Base-by-base conservation (phyloP, 2,329 filamentous ascomycete genomes). In the Exophiala spinifera region DNA sequence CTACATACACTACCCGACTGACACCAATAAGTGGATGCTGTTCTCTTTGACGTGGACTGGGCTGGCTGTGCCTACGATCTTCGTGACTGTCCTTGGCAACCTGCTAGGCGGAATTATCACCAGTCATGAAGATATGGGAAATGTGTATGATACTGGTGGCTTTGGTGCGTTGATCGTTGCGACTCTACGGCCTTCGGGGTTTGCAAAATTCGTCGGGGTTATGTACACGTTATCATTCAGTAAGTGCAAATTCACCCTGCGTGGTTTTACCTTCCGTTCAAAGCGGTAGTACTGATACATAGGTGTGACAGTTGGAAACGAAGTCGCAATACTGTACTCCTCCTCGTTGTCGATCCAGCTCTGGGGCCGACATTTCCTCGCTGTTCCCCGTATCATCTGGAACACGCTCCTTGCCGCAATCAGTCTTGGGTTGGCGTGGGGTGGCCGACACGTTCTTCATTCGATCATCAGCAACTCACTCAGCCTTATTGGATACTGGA, bases 1-100 rank as follows among this genome's bases (percentile, higher is more conserved):
- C 34, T 65, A 66, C 40, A 57, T 65, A 11, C 61, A 66, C 28
- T 66, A 65, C 33, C 64, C 64, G 10, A 47, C 55, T 45, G 56
- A 63, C 28, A 60, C 55, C 11, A 58, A 48, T 8, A 58, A 57
- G 23, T 56, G 63, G 45, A 65, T 63, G 51, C 48, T 65, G 6
- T 65, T 65, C 55, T 39, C 63, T 31, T 51, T 61, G 33, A 65
- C 63, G 8, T 62, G 60, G 3, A 56, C 60, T 15, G 64, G 64
- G 19, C 60, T 66, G 47, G 48, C 57, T 0, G 55, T 66, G 23
- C 63, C 64, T 1, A 66, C 64, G 1, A 65, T 54, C 3, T 63
- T 63, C 28, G 57, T 59, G 4, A 61, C 62, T 56, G 25, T 65
- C 5, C 37, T 61, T n/a, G 63, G 63, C 33, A 54, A 51, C 37